Evolutionary conservation across 345 rosid species (phyloP).

Genomic region (Aethionema arabicum): DNA sequence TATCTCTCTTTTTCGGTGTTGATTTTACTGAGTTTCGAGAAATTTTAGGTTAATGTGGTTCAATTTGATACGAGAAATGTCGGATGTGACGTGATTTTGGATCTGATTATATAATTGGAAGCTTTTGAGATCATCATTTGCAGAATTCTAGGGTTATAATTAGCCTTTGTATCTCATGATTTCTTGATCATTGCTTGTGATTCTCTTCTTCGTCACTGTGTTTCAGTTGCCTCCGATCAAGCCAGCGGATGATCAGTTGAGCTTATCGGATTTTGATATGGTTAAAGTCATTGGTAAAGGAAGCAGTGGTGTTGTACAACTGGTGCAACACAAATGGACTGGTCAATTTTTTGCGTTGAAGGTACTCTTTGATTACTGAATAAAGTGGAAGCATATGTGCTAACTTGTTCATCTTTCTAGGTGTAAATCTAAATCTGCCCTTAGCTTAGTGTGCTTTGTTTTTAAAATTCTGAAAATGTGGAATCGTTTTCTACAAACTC

Average conservation of each 20-base stretch:
- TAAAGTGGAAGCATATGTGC: background rate
- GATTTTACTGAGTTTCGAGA: slow-evolving; percentile 1
- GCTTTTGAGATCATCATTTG: background rate
- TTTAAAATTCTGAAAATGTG: background rate
- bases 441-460: background rate
- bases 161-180: background rate
- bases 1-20: background rate
- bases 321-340: slow-evolving; percentile 97
- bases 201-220: background rate
- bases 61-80: background rate
- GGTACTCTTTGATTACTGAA: slow-evolving; percentile 38
- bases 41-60: background rate
- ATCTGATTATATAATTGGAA: slow-evolving; percentile 17
- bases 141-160: background rate
- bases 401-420: background rate
- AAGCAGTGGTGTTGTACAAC: slow-evolving; percentile 84
- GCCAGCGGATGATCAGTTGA: slow-evolving; percentile 74
- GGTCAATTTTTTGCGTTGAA: slow-evolving; percentile 87
- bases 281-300: slow-evolving; percentile 92
- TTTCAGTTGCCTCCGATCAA: slow-evolving; percentile 67
- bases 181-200: slow-evolving; percentile 8
- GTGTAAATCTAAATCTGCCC: background rate
- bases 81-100: slow-evolving; percentile 15
- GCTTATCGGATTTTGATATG: slow-evolving; percentile 67
- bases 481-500: slow-evolving; percentile 14